Evolutionary conservation across 164 flowering plant genomes (phyloP), one percentile per base, ranked within the genome.

Genomic region (Houttuynia cordata): DNA sequence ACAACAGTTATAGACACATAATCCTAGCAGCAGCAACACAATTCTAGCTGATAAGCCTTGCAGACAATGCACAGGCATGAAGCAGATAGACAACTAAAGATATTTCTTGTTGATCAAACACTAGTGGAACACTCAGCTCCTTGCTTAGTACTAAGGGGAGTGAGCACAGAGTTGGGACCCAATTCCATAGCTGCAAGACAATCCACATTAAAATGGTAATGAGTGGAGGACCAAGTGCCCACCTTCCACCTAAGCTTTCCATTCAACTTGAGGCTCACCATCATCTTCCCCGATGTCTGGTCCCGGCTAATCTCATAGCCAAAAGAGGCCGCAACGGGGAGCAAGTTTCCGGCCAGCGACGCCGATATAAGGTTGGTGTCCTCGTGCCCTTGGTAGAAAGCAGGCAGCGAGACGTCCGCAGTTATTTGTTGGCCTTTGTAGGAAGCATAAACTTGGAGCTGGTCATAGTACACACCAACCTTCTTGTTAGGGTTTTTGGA

Each of bases 191-290:
- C 24, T 13, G 74, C 57, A 23, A 67, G 53, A 57, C 93, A 86
- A 50, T 79, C 70, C 9, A 86, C 81, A 47, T 71, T 72, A 18
- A 86, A 58, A 54, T 74, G 71, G 61, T 82, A 77, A 3, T 60
- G 60, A 1, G 87, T 73, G 3, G 93, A 84, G 50, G 79, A 81
- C 87, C 84, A 86, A 37, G 79, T 75, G 39, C 89, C 86, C 12
- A 86, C 81, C 62, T 78, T 86, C 93, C 93, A 86, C 55, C 89
- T 57, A 0, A 84, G 58, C 70, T 64, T 62, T 1, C 89, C 89
- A 24, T 70, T 72, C 39, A 78, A 57, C 72, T 80, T 82, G n/a
- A 86, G 21, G 15, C 54, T 73, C 55, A 86, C 37, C 7, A 72
- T 63, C 17, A 86, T 56, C 60, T 66, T 77, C 15, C 89, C 89